Base-by-base conservation (phyloP, 139 green algal species). In the Nannochloris sp. region DNA sequence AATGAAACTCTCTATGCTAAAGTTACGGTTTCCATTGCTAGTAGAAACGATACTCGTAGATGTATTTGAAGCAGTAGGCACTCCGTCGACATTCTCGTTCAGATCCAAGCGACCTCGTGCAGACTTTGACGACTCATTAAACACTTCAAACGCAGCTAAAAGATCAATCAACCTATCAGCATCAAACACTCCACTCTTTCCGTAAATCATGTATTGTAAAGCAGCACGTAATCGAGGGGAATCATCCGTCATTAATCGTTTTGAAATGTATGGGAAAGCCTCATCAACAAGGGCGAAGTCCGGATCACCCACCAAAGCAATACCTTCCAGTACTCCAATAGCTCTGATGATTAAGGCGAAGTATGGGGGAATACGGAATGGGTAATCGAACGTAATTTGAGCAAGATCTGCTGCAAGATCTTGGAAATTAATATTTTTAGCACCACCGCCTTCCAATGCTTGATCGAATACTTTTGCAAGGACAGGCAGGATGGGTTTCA, bases 351-450 rank as follows among this genome's bases (percentile, higher is more conserved):
- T 93, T 25, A 96, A 79, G 4, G 89, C 88, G 80, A 97, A 97
- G 80, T 96, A 96, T 36, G 87, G 87, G 23, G 87, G 87, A 64
- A 95, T 94, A 30, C 77, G 57, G 77, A 95, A 95, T 27, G 94
- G 94, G 72, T 95, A 98, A 68, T 97, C 89, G 59, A 97, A 99
- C 1, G 94, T 99, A 78, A 99, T 97, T 75, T 97, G 85, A 25
- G 93, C 93, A 68, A 99, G 81, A 72, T 99, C 93, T 10, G 93
- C 93, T 0, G 93, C 90, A 32, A 98, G 81, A 71, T 97, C 92
- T 76, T 97, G 87, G 74, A 97, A 97, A 77, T 97, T 97, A 75
- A 97, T 94, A 75, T 84, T 87, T 81, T 96, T 96, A n/a, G 90
- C 90, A 32, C 90, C 90, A 31, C 90, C 90, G 15, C 90, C 90